phyloP scores from a whole-genome alignment of 305 asterid genomes.

The Striga hermonthica region DNA sequence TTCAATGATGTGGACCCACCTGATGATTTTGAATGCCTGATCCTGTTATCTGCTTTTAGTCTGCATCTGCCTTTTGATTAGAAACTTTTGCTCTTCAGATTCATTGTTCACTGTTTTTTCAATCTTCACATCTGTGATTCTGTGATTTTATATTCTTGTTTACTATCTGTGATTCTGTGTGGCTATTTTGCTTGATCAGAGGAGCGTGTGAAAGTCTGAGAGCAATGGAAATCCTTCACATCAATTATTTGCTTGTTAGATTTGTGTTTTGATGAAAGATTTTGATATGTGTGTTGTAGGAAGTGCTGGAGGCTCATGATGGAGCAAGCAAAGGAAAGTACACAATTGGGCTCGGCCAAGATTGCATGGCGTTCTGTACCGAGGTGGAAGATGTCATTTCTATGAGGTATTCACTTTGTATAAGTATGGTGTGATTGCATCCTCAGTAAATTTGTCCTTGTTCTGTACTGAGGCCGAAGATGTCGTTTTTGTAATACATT shows the following conservation, averaged over 20 bases:
- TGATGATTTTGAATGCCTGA: conserved; percentile 27
- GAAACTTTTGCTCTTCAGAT: conserved; percentile 24
- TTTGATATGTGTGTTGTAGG: conserved; percentile 46
- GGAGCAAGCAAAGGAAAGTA: conserved; percentile 99
- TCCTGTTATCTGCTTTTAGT: conserved; percentile 12
- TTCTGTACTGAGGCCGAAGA: no score
- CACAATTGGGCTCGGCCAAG: conserved; percentile 99
- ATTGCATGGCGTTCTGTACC: conserved; percentile 93
- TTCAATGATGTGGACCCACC: conserved; percentile 30
- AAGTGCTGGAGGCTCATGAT: conserved; percentile 89
- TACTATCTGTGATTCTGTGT: not conserved
- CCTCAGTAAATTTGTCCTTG: no score
- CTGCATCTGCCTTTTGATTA: not conserved
- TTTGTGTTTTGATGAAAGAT: conserved; percentile 15
- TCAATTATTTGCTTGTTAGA: not conserved
- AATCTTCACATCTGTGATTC: conserved; percentile 21
- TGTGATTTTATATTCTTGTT: conserved; percentile 16
- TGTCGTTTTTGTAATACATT: no score
- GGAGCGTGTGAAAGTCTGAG: not conserved
- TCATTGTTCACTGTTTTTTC: conserved; percentile 19
- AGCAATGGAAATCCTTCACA: not conserved
- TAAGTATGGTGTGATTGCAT: not conserved
- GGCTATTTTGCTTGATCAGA: not conserved
- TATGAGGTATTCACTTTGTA: conserved; percentile 59
- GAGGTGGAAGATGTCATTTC: conserved; percentile 99